Evolutionary conservation across 306 rosid genomes (phyloP), one percentile per base, ranked within the genome.

Genomic region (Macrotyloma uniflorum): DNA sequence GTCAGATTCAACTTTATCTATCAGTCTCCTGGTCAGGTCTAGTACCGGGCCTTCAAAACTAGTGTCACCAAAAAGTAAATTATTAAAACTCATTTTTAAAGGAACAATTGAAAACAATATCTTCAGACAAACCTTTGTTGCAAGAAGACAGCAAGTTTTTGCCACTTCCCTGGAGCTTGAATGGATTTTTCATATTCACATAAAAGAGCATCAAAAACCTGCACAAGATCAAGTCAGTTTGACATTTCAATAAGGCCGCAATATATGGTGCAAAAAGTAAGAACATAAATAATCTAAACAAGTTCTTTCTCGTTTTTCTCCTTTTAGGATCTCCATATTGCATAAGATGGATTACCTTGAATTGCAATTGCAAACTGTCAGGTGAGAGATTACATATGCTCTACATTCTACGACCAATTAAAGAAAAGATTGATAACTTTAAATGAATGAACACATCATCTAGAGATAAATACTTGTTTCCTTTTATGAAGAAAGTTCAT

Each of bases 91-190:
- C 50, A 30, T 36, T 62, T 22, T 24, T 12, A 19, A 23, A 19
- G 35, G 72, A 63, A 28, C 15, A 23, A 20, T 2, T 4, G 24
- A 15, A 22, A 33, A 38, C 19, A 83, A n/a, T 30, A 51, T 15
- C 53, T 32, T 42, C 58, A 23, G 43, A 85, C 85, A 77, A 68
- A 90, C 97, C 98, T 90, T 76, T 86, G 89, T 42, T 84, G 91
- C 49, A 93, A 81, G 70, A 90, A 93, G 74, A 80, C 69, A 10
- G 87, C 88, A 78, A 93, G 74, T 64, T 88, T 91, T 70, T 88
- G 92, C 94, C 94, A 93, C 86, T 93, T 93, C 84, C 87, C 88
- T 24, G 96, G 96, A 74, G 93, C 98, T 15, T 85, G 90, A 78
- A 83, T 74, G 70, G 88, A 82, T 77, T 79, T 81, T 77, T 93